Percentiles rank a stretch among this genome's conserved stretches.
phyloP scores from a whole-genome alignment of 129 eudicot species.

The Tagetes erecta region DNA sequence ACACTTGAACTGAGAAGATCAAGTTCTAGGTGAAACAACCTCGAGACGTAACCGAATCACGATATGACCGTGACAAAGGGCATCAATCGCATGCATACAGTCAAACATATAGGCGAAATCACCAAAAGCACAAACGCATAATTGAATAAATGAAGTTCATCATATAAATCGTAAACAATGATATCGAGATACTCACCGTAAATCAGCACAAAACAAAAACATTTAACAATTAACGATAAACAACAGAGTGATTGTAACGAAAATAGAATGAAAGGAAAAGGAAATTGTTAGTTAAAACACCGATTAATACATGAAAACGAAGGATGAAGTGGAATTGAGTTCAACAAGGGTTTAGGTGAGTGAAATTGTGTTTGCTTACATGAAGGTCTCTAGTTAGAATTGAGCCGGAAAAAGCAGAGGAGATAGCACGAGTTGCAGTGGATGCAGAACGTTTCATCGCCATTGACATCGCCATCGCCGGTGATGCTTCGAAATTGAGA shows the following conservation, averaged over 20 bases:
- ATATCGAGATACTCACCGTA: not conserved
- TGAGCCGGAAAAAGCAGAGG: constrained; percentile 40
- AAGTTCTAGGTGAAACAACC: not conserved
- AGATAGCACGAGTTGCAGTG: constrained; percentile 55
- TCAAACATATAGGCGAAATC: constrained; percentile 1
- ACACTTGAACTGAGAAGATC: constrained; percentile 3
- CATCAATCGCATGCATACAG: constrained; percentile 20
- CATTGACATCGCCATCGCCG: constrained; percentile 39
- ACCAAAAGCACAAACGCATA: not conserved
- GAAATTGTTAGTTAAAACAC: not conserved
- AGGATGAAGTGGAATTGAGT: constrained; percentile 1
- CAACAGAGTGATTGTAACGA: not conserved
- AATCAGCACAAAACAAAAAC: constrained; percentile 7
- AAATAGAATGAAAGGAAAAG: not conserved
- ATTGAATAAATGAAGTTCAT: not conserved
- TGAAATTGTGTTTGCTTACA: constrained; percentile 38
- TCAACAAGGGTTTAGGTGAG: not conserved
- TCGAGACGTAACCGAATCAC: not conserved
- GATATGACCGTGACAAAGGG: not conserved
- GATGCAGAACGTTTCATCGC: constrained; percentile 75
- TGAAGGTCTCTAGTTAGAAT: constrained; percentile 56
- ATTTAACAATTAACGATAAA: not conserved
- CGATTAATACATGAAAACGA: not conserved
- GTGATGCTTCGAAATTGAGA: constrained; percentile 13
- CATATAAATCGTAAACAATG: constrained; percentile 4